Percentiles rank a stretch among this genome's conserved stretches.
These are phyloP conservation scores for Juncus effusus DNA, from an alignment of 176 grass and related monocot species.

Conservation along the genomic window DNA sequence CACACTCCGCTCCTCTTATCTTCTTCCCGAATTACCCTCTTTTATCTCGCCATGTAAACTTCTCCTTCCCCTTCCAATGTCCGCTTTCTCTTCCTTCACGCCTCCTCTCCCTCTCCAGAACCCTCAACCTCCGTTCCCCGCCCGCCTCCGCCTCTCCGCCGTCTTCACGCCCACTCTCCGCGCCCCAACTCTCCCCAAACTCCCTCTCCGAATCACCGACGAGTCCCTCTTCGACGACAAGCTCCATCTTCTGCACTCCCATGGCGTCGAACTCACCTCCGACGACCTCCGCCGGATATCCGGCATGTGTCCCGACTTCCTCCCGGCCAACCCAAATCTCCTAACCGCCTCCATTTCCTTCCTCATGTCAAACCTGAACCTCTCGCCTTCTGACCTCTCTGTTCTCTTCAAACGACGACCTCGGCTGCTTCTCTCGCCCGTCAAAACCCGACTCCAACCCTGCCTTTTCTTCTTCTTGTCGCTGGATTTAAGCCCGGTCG, in stretches of 20 bases:
- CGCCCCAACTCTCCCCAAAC: conserved; percentile 8
- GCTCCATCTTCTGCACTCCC: conserved; percentile 27
- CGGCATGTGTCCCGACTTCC: conserved; percentile 80
- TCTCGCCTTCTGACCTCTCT: conserved; percentile 42
- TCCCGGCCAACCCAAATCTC: conserved; percentile 40
- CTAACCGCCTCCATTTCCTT: conserved; percentile 50
- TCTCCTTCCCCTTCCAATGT: conserved; percentile 12
- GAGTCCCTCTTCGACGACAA: conserved; percentile 20
- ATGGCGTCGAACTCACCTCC: conserved; percentile 42
- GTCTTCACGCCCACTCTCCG: conserved; percentile 11
- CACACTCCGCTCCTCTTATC: neutral
- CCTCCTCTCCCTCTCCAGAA: conserved; percentile 16
- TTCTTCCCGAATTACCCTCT: conserved; percentile 26
- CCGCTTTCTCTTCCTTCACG: conserved; percentile 18
- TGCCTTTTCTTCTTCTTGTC: conserved; percentile 86
- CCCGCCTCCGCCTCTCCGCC: conserved; percentile 12
- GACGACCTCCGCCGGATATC: conserved; percentile 63
- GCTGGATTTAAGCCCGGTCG: conserved; percentile 50
- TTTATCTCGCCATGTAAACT: conserved; percentile 1
- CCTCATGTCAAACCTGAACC: conserved; percentile 36
- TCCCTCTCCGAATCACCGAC: neutral
- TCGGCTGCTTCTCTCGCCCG: conserved; percentile 66
- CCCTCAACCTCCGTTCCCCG: conserved; percentile 2
- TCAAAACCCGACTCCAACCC: conserved; percentile 51
- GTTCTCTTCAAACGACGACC: conserved; percentile 55